A percentile compares a stretch with the other conserved stretches of the same genome.
These are phyloP conservation scores for Novymonas esmeraldas DNA, from an alignment of 208 protist species.

Conservation along the genomic window DNA sequence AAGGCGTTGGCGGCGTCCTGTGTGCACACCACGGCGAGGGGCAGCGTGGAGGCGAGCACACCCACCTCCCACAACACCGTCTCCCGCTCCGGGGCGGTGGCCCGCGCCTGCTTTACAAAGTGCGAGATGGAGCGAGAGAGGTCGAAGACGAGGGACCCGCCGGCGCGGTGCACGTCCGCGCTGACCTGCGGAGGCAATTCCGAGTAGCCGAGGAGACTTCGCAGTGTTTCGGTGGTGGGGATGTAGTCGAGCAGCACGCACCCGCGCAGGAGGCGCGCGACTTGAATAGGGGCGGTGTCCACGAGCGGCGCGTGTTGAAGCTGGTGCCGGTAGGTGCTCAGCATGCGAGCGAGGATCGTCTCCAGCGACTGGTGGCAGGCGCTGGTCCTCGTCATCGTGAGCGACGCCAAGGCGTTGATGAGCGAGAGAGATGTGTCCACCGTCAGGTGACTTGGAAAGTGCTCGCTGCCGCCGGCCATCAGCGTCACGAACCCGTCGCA, in stretches of 20 bases:
- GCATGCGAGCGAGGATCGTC: slow-evolving; percentile 16
- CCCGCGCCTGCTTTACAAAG: slow-evolving; percentile 41
- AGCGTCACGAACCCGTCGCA: slow-evolving; percentile 59
- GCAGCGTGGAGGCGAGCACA: slow-evolving; percentile 44
- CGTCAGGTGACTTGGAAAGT: slow-evolving; percentile 23
- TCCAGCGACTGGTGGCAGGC: slow-evolving; percentile 22
- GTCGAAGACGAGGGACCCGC: slow-evolving; percentile 67
- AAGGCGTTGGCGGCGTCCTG: slow-evolving; percentile 3
- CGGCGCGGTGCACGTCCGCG: slow-evolving; percentile 18
- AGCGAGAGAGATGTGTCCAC: slow-evolving; percentile 51
- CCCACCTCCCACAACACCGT: slow-evolving; percentile 44
- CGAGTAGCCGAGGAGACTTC: slow-evolving; percentile 30
- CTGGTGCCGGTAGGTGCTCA: slow-evolving; percentile 16
- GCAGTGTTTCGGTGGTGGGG: slow-evolving; percentile 37
- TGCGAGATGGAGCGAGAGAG: slow-evolving; percentile 64
- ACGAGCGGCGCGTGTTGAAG: slow-evolving; percentile 23
- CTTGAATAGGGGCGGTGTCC: slow-evolving; percentile 36
- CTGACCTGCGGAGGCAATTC: slow-evolving; percentile 6
- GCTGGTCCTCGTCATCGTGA: slow-evolving; percentile 20
- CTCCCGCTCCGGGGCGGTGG: slow-evolving; percentile 14
- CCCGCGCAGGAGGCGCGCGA: slow-evolving; percentile 58
- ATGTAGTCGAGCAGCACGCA: slow-evolving; percentile 61
- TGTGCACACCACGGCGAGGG: slow-evolving; percentile 38
- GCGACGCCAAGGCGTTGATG: slow-evolving; percentile 42
- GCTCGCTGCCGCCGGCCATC: slow-evolving; percentile 21